These are phyloP conservation scores for Eragrostis tef DNA, from an alignment of 202 grass and related monocot species.

Conservation along the genomic window DNA sequence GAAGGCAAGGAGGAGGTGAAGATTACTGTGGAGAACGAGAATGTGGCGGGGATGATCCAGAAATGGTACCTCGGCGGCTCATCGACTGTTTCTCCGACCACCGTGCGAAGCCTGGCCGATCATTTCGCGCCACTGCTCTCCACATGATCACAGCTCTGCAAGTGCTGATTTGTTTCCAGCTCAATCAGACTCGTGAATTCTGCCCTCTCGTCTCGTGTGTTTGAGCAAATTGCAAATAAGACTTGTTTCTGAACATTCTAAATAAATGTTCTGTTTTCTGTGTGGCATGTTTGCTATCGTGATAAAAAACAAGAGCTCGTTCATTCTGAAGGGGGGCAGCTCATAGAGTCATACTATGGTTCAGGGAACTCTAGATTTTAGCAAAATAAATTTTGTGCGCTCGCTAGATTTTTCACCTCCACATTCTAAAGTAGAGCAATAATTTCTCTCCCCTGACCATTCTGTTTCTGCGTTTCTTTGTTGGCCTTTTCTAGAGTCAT, in stretches of 20 bases:
- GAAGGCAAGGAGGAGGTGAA: conserved; percentile 70
- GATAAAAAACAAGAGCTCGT: background rate
- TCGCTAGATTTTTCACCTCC: background rate
- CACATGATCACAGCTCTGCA: background rate
- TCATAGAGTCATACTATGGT: background rate
- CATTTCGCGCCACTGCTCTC: conserved; percentile 50
- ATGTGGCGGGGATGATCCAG: conserved; percentile 70
- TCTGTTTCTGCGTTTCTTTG: background rate
- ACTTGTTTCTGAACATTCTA: background rate
- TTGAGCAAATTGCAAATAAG: background rate
- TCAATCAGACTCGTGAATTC: background rate
- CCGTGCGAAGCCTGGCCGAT: conserved; percentile 60
- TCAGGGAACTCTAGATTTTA: background rate
- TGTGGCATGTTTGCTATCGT: background rate
- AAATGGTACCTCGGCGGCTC: conserved; percentile 80
- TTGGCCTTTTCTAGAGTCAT: background rate
- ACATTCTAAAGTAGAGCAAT: background rate
- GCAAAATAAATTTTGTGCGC: background rate
- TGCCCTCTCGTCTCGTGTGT: background rate
- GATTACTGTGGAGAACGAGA: conserved; percentile 57
- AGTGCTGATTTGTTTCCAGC: background rate
- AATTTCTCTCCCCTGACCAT: background rate
- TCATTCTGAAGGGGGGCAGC: background rate
- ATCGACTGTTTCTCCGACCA: conserved; percentile 62
- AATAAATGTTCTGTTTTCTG: background rate